A percentile compares a stretch with the other conserved stretches of the same genome.
Conservation (phyloP, 2,329 filamentous ascomycete species). For the Exophiala calicioides region DNA sequence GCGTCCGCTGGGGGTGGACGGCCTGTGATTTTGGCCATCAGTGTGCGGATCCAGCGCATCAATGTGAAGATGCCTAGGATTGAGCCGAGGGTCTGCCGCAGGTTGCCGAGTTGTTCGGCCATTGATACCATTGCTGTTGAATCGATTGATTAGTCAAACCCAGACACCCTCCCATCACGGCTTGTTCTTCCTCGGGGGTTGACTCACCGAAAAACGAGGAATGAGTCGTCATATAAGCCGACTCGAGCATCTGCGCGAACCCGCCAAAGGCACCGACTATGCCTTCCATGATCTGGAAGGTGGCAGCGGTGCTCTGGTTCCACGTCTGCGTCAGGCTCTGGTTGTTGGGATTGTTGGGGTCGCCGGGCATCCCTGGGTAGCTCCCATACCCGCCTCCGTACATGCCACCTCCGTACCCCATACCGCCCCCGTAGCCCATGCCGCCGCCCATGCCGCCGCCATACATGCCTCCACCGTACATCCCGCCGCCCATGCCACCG, state of each 20-base stretch:
- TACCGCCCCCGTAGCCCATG: conserved; percentile 42
- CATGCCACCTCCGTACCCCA: conserved; percentile 50
- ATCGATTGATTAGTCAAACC: too few relatives aligned
- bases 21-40: conserved; percentile 89
- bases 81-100: conserved; percentile 89
- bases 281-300: conserved; percentile 97
- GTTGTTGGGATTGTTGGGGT: conserved; percentile 67
- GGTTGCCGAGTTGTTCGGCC: conserved; percentile 91
- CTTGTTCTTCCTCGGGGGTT: not conserved
- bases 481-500: conserved; percentile 45
- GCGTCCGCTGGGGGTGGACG: conserved; percentile 86
- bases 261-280: conserved; percentile 95
- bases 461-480: conserved; percentile 26
- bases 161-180: conserved; percentile 25
- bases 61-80: conserved; percentile 93
- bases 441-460: conserved; percentile 48
- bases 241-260: conserved; percentile 98
- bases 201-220: conserved; percentile 92
- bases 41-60: conserved; percentile 89
- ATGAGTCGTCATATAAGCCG: conserved; percentile 99
- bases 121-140: conserved; percentile 97
- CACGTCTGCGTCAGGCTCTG: conserved; percentile 88
- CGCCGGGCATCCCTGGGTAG: conserved; percentile 50
- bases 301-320: conserved; percentile 90
- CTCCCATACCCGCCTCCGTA: conserved; percentile 49